Evolutionary conservation across 2,329 filamentous ascomycete genomes (phyloP), one percentile per base, ranked within the genome.

Genomic region (Beauveria medogensis): DNA sequence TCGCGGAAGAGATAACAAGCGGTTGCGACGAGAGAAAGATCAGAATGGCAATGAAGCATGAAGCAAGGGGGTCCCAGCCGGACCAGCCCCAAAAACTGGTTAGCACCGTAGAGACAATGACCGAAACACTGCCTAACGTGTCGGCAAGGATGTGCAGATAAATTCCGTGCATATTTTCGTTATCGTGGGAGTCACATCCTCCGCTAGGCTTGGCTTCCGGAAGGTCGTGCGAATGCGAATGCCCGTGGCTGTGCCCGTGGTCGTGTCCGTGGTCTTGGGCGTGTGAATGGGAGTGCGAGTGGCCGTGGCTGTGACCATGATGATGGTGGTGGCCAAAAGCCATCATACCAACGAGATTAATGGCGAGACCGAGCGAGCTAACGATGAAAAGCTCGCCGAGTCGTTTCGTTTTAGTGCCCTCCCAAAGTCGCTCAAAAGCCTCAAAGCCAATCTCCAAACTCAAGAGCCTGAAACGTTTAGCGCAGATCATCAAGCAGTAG

Each of bases 101-200:
- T 24, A 97, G 79, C 0, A 91, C 78, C 0, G 94, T 99, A 8
- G 92, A 97, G 40, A 92, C 85, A 64, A 99, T 96, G 53, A 99
- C 94, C 1, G 94, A 94, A 1, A 92, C 89, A 59, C 92, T 97
- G 28, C 94, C 94, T 34, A 97, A 85, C 0, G 94, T 96, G 71
- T 99, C 94, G 6, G 94, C 94, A 30, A 97, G 81, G 55, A 99
- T 90, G 70, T 99, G 94, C 22, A 99, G 79, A 74, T 96, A 99
- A 66, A 99, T 97, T 14, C 94, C 94, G 67, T 94, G 77, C 92
- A 99, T 97, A 71, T 99, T 99, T 69, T 99, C 94, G 72, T 96
- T 96, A 64, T 91, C 89, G 69, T 92, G 89, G n/a, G 77, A 22
- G 69, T 69, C 66, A 62, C 71, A 76, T 65, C 26, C 64, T 61